phyloP scores from a whole-genome alignment of 805 yeast species.

The Kodamaea kakaduensis region DNA sequence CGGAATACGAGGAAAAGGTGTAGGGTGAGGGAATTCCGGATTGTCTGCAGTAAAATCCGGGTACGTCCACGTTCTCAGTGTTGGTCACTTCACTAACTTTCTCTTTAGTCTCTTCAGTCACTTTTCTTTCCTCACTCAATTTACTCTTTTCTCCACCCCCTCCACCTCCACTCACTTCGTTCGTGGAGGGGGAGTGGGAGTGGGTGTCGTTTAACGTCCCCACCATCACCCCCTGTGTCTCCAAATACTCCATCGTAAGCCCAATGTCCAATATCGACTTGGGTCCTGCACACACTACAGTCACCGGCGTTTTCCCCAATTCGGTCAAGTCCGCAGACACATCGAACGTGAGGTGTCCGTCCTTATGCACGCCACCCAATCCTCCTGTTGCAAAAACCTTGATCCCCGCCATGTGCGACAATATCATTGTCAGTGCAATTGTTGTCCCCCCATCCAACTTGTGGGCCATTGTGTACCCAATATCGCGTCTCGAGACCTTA shows the following conservation, averaged over 20 bases:
- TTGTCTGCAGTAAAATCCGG: conserved; percentile 78
- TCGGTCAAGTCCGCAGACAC: conserved; percentile 86
- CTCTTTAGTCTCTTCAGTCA: too few species aligned
- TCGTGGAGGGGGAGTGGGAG: too few species aligned
- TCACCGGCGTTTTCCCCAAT: conserved; percentile 74
- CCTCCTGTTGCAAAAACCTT: conserved; percentile 92
- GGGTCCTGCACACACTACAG: conserved; percentile 93
- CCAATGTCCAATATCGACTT: conserved; percentile 79
- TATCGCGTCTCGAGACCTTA: conserved; percentile 79
- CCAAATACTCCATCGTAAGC: conserved; percentile 79
- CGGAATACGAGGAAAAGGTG: conserved; percentile 45
- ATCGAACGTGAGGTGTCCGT: conserved; percentile 72
- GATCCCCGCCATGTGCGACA: conserved; percentile 72
- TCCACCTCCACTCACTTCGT: too few species aligned
- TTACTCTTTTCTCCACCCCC: too few species aligned
- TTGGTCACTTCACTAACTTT: too few species aligned
- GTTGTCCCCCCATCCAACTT: conserved; percentile 82
- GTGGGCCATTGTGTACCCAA: conserved; percentile 64
- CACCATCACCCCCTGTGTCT: conserved; percentile 88
- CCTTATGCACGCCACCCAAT: conserved; percentile 85
- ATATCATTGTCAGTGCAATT: conserved; percentile 82
- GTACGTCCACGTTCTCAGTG: conserved; percentile 46
- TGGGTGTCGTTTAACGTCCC: conserved; percentile 61
- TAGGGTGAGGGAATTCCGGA: conserved; percentile 74
- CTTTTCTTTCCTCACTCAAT: too few species aligned